phyloP scores from a whole-genome alignment of 805 yeast species.

The Lachancea thermotolerans region DNA sequence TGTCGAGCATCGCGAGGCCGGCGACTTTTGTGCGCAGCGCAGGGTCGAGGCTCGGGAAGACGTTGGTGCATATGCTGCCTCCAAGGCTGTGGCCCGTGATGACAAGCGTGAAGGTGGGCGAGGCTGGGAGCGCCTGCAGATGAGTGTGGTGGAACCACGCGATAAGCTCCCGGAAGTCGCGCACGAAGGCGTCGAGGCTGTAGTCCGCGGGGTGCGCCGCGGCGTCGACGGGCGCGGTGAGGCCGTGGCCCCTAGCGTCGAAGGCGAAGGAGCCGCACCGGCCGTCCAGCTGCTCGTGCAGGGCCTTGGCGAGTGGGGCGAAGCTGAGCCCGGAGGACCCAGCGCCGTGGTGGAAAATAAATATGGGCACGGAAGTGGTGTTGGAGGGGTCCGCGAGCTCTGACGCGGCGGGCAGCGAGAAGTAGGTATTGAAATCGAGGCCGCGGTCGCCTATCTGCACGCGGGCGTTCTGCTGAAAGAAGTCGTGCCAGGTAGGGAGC shows the following conservation, averaged over 20 bases:
- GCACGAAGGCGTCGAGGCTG: slow-evolving; percentile 44
- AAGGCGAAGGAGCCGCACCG: slow-evolving; percentile 61
- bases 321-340: slow-evolving; percentile 84
- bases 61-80: slow-evolving; percentile 70
- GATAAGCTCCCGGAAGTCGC: slow-evolving; percentile 52
- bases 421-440: slow-evolving; percentile 48
- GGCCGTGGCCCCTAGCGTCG: slow-evolving; percentile 87
- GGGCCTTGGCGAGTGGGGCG: slow-evolving; percentile 41
- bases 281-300: slow-evolving; percentile 29
- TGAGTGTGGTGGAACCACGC: slow-evolving; percentile 30
- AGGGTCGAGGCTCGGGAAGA: slow-evolving; percentile 28
- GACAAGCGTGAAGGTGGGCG: slow-evolving; percentile 34
- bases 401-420: slow-evolving; percentile 40
- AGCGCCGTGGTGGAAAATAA: slow-evolving; percentile 88
- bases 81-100: slow-evolving; percentile 90
- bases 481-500: slow-evolving; percentile 20
- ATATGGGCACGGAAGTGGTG: slow-evolving; percentile 40
- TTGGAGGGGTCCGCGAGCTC: neutral
- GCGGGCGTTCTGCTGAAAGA: slow-evolving; percentile 16
- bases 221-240: slow-evolving; percentile 28
- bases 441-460: slow-evolving; percentile 13
- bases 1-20: slow-evolving; percentile 80
- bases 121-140: slow-evolving; percentile 8
- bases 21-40: slow-evolving; percentile 32
- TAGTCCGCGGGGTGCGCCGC: slow-evolving; percentile 24